Base-by-base conservation (phyloP, 345 rosid genomes). In the Camelina laxa region DNA sequence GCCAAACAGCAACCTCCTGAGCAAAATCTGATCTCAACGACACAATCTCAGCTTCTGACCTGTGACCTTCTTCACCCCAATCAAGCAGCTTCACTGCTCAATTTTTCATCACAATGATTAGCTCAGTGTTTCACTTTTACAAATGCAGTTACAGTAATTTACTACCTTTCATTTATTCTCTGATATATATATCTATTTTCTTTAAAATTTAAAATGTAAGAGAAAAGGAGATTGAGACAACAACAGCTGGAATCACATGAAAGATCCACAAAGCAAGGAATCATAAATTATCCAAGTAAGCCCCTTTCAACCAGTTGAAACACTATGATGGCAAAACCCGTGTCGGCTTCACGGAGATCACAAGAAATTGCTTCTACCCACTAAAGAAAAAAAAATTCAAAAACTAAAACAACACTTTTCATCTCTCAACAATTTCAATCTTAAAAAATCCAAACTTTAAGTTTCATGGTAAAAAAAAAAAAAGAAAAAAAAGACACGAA, bases 31-130 rank as follows among this genome's bases (percentile, higher is more conserved):
- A 80, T 79, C 98, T 88, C 56, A 92, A 71, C 0, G 96, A 79
- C 20, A 89, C 81, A 36, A 92, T 84, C 86, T 92, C 98, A 70
- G 96, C 96, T 36, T 95, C 99, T 22, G 93, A 85, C 78, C 98
- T 88, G 38, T 92, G 98, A 51, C 98, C 98, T 73, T 92, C 99
- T 85, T 95, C 99, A 66, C 99, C 99, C 99, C 99, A 95, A 85
- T 95, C 99, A 72, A 95, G 98, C 71, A 95, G 81, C 87, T 95
- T 95, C 70, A 92, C 99, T 95, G 78, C 20, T 72, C 70, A 55
- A 74, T 35, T 60, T 41, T 65, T 7, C 65, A 80, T 55, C 53
- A 64, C 38, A 60, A 72, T 39, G 35, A 47, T 62, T 20, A 16
- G 60, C 56, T 6, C 11, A 38, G 3, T 64, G 24, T 39, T 60